A percentile compares a stretch with the other conserved stretches of the same genome.
These are phyloP conservation scores for Solanum medicagineum DNA, from an alignment of 257 asterid species.

Conservation along the genomic window DNA sequence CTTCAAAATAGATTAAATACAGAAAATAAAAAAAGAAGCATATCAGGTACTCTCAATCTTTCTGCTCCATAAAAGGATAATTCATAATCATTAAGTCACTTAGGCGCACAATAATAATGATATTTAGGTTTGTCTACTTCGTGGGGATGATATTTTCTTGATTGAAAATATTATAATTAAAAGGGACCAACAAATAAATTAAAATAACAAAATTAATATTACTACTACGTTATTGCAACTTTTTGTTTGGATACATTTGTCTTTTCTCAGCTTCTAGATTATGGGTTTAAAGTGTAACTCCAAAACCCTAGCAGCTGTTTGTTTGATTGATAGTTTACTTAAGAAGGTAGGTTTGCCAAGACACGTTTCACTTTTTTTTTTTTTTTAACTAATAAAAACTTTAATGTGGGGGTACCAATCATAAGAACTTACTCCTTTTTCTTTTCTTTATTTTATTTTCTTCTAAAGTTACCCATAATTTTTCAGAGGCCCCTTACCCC, in stretches of 20 bases:
- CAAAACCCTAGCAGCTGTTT: not conserved
- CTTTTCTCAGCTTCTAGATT: not conserved
- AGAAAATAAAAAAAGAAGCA: not conserved
- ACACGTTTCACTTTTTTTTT: not conserved
- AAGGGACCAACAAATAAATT: not conserved
- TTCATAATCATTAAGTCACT: not conserved
- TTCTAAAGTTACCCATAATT: not conserved
- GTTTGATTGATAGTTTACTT: not conserved
- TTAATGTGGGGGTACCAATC: not conserved
- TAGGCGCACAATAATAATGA: not conserved
- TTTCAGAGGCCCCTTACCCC: not conserved
- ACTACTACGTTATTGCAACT: not conserved
- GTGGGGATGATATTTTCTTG: not conserved
- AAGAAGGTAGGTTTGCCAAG: not conserved
- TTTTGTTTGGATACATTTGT: not conserved
- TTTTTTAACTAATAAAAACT: not conserved
- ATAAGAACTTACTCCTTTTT: not conserved
- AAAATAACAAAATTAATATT: not conserved
- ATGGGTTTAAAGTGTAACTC: not conserved
- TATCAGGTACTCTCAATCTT: not conserved
- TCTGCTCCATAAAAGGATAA: not conserved
- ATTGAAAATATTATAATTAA: not conserved
- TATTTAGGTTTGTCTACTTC: not conserved
- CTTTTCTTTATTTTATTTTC: not conserved
- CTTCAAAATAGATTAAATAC: rapidly evolving